These are phyloP conservation scores for Mortierella sp. DNA, from an alignment of 371 early-diverging fungal species.

Conservation along the genomic window DNA sequence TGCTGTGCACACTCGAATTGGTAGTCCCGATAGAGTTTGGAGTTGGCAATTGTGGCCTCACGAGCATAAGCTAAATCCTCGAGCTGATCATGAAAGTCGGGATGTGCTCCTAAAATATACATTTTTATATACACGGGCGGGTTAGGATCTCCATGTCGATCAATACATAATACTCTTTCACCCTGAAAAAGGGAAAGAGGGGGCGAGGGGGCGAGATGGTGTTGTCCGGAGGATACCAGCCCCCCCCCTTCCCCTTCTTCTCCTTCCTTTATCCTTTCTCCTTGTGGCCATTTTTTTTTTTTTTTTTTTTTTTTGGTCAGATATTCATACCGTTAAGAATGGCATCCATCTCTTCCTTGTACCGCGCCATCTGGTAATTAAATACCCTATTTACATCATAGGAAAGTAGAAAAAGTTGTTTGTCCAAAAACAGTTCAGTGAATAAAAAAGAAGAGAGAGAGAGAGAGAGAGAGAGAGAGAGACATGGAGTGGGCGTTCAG, in stretches of 20 bases:
- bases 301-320: background rate
- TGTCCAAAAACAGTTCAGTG: background rate
- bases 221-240: background rate
- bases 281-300: no score
- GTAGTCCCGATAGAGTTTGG: slow-evolving; percentile 73
- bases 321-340: slow-evolving; percentile 37
- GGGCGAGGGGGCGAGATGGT: background rate
- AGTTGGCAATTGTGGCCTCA: slow-evolving; percentile 61
- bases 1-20: slow-evolving; percentile 75
- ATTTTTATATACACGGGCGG: background rate
- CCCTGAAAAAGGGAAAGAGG: no score
- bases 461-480: background rate
- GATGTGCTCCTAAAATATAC: slow-evolving; percentile 68
- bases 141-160: no score
- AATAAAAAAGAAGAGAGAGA: background rate
- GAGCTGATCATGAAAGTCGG: slow-evolving; percentile 71
- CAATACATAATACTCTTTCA: no score
- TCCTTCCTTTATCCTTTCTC: no score
- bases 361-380: slow-evolving; percentile 43
- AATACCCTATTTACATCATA: slow-evolving; percentile 35
- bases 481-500: no score
- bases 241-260: no score
- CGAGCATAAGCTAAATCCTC: slow-evolving; percentile 67
- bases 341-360: slow-evolving; percentile 52
- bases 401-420: background rate